A percentile compares a stretch with the other conserved stretches of the same genome.
phyloP scores from a whole-genome alignment of 768 basidiomycete genomes.

The Suillus tomentosus region DNA sequence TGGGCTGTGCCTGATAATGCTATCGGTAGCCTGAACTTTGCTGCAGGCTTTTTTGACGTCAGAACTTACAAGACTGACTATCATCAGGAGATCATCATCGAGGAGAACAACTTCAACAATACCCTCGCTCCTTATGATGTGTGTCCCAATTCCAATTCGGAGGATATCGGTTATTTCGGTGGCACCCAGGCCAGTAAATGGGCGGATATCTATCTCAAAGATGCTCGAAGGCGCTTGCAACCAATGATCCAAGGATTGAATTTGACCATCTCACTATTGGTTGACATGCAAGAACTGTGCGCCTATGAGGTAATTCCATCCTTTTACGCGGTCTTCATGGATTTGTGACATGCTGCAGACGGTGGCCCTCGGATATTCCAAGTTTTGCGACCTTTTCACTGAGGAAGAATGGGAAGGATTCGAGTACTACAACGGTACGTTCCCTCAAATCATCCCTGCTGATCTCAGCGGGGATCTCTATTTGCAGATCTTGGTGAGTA shows the following conservation, averaged over 20 bases:
- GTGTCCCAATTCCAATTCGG: constrained; percentile 34
- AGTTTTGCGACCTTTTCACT: constrained; percentile 53
- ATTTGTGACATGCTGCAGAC: constrained; percentile 31
- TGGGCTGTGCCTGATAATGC: constrained; percentile 23
- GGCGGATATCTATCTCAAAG: constrained; percentile 41
- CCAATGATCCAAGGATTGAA: constrained; percentile 34
- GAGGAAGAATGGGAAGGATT: constrained; percentile 54
- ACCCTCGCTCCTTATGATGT: constrained; percentile 45
- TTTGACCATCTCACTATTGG: constrained; percentile 31
- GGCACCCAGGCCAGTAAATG: constrained; percentile 31
- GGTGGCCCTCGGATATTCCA: constrained; percentile 49
- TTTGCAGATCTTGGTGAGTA: constrained; percentile 9
- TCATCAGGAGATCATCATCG: constrained; percentile 50
- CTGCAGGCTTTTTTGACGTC: constrained; percentile 51
- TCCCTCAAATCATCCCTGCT: neutral
- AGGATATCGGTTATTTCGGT: constrained; percentile 25
- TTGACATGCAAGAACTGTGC: constrained; percentile 40
- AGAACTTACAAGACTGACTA: constrained; percentile 42
- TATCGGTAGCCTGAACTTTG: constrained; percentile 43
- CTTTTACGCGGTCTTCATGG: neutral
- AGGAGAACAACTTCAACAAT: constrained; percentile 46
- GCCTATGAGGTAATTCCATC: constrained; percentile 38
- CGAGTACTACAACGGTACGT: constrained; percentile 41
- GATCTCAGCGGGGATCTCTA: neutral
- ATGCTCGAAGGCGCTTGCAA: constrained; percentile 38